A percentile compares a stretch with the other conserved stretches of the same genome.
Evolutionary conservation across 257 asterid species (phyloP).

Genomic region (Penstemon barbatus): DNA sequence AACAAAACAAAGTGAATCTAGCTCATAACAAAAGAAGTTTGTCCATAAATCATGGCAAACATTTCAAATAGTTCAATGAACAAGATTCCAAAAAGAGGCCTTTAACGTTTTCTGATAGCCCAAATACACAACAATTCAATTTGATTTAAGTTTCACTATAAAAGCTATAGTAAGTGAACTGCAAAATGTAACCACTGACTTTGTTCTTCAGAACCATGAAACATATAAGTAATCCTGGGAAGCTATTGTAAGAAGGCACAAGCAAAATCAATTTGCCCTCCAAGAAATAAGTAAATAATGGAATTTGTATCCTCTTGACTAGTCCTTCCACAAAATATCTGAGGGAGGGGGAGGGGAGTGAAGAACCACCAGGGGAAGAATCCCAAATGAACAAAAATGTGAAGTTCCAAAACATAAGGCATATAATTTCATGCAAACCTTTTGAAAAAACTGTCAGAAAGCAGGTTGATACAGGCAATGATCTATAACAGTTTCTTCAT

Average conservation of each 20-base stretch:
- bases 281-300: background rate
- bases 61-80: background rate
- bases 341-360: background rate
- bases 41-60: background rate
- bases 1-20: background rate
- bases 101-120: background rate
- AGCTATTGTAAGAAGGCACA: background rate
- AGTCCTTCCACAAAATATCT: background rate
- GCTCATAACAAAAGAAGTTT: background rate
- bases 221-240: background rate
- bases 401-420: constrained; percentile 7
- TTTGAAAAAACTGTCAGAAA: constrained; percentile 1
- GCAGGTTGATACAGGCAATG: background rate
- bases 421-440: constrained; percentile 15
- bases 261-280: background rate
- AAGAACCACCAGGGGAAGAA: constrained; percentile 13
- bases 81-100: background rate
- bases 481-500: background rate
- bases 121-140: background rate
- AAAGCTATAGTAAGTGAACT: background rate
- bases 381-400: constrained; percentile 10
- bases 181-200: background rate
- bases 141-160: background rate
- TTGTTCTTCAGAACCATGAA: background rate
- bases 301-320: background rate